These are phyloP conservation scores for Bocquillonia castaneifolia DNA, from an alignment of 441 rosid genomes.

Conservation along the genomic window DNA sequence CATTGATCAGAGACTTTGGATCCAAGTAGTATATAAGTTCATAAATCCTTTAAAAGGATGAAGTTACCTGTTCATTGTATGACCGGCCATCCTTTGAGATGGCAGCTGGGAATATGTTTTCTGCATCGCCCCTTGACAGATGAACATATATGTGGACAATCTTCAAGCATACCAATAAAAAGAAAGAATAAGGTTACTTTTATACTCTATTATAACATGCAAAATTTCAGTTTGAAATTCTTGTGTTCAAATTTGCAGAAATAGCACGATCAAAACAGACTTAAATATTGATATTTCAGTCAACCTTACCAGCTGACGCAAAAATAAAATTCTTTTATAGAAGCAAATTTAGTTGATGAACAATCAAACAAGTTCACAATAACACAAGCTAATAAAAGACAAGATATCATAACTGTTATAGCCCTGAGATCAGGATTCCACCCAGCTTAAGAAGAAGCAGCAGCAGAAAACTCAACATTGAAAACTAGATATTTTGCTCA, in stretches of 20 bases:
- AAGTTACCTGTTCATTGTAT: constrained; percentile 79
- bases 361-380: neutral
- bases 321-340: neutral
- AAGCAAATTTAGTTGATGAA: too few relatives aligned
- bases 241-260: neutral
- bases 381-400: neutral
- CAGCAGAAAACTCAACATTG: neutral
- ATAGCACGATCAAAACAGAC: neutral
- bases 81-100: constrained; percentile 96
- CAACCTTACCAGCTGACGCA: neutral
- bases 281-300: neutral
- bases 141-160: constrained; percentile 86
- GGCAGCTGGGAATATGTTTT: constrained; percentile 77
- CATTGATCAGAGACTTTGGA: neutral
- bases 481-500: constrained; percentile 26
- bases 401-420: neutral
- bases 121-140: constrained; percentile 79
- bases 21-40: constrained; percentile 1
- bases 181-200: constrained; percentile 1
- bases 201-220: neutral
- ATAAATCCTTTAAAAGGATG: constrained; percentile 3
- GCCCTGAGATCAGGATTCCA: neutral
- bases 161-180: constrained; percentile 38
- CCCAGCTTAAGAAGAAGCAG: neutral
- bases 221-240: neutral